Base-by-base conservation (phyloP, 495 filamentous ascomycete genomes). In the Neurospora sp. region DNA sequence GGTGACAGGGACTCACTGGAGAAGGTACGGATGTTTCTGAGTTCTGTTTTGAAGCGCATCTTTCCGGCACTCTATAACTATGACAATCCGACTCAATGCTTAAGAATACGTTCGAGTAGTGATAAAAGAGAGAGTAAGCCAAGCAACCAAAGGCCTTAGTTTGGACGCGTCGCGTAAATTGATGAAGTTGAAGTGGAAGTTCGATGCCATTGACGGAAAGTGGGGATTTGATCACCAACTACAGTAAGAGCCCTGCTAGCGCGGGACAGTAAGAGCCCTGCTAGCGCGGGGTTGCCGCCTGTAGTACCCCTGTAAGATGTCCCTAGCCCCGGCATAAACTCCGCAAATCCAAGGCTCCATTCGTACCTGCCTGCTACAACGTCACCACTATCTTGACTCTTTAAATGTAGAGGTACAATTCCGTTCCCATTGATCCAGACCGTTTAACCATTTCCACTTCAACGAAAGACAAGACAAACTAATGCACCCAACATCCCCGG, bases 21-120 rank as follows among this genome's bases (percentile, higher is more conserved):
- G 79, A 99, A 96, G 9, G 92, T 95, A 71, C 84, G 87, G 72
- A 94, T 90, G 76, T 97, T 96, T 78, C 87, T 86, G 72, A 99
- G 87, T 73, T 92, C 89, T 44, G 89, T 92, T 77, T 90, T 91
- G 85, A 96, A 96, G 69, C 93, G 87, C 93, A 96, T 96, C 8
- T 80, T 82, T 75, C 54, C 3, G 27, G 3, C 2, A 35, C 27
- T 66, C 54, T 35, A 9, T 37, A 66, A 62, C 54, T 39, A 37
- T 39, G 59, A 1, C 69, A 23, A 23, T 27, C 11, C 70, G 27
- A 41, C 6, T 54, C 31, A 42, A 27, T 31, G 20, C 10, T 41
- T n/a, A 18, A 1, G 27, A 16, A 39, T 66, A 39, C 5, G 39
- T 20, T 59, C 11, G 11, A 18, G 40, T 44, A 11, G 5, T 16